These are phyloP conservation scores for Xylariaceae sp. DNA, from an alignment of 2,329 filamentous ascomycete species.

Conservation along the genomic window DNA sequence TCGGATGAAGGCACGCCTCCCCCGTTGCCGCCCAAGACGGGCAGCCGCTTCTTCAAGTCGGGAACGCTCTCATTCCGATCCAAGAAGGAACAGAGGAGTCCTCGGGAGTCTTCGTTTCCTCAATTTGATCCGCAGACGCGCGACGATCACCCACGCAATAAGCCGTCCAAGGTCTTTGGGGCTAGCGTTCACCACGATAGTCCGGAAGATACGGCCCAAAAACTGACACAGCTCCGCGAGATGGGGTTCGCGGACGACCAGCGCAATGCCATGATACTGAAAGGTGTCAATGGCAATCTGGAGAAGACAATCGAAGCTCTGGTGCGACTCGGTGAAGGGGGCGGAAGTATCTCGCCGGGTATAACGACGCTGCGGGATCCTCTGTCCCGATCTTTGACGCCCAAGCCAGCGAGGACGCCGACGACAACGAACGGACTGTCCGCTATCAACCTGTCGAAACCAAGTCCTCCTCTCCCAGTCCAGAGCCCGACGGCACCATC, in stretches of 20 bases:
- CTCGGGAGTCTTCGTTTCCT: slow-evolving; percentile 31
- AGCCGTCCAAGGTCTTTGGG: slow-evolving; percentile 64
- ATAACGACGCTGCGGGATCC: slow-evolving; percentile 45
- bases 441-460: slow-evolving; percentile 18
- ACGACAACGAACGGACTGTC: slow-evolving; percentile 25
- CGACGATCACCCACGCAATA: slow-evolving; percentile 45
- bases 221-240: slow-evolving; percentile 71
- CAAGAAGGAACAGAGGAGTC: slow-evolving; percentile 43
- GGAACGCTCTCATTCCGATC: slow-evolving; percentile 57
- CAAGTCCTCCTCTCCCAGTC: slow-evolving; percentile 24
- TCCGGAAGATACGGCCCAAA: slow-evolving; percentile 62
- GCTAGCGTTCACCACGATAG: slow-evolving; percentile 54
- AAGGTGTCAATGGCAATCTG: slow-evolving; percentile 76
- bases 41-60: slow-evolving; percentile 54
- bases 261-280: slow-evolving; percentile 74
- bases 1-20: slow-evolving; percentile 56
- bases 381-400: slow-evolving; percentile 49
- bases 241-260: slow-evolving; percentile 89
- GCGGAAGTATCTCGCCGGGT: slow-evolving; percentile 35
- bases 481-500: slow-evolving; percentile 40
- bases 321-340: slow-evolving; percentile 72
- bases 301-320: slow-evolving; percentile 82
- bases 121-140: slow-evolving; percentile 30
- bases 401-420: slow-evolving; percentile 38
- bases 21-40: slow-evolving; percentile 57